Conservation (phyloP, 1,284 basidiomycete species). For the Ceratobasidium sp. region DNA sequence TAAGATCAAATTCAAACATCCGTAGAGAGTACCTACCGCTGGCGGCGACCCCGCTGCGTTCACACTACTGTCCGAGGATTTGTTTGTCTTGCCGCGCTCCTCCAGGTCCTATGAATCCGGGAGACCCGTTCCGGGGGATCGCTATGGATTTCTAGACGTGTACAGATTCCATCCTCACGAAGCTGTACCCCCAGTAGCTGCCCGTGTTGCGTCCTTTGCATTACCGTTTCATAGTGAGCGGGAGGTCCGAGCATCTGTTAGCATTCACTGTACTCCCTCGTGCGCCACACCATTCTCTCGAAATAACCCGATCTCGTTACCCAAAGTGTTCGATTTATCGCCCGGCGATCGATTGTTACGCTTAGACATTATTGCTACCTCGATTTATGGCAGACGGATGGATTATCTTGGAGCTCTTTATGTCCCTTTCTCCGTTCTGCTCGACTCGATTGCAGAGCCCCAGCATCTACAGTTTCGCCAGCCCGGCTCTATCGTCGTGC, state of each 20-base stretch:
- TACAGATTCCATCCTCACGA: neutral
- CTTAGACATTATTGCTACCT: constrained; percentile 8
- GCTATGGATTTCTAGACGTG: neutral
- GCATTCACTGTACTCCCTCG: constrained; percentile 8
- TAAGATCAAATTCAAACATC: neutral
- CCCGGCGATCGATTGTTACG: constrained; percentile 2
- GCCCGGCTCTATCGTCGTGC: neutral
- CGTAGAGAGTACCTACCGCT: neutral
- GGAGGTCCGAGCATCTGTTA: constrained; percentile 1
- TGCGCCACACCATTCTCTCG: neutral
- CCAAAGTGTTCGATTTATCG: constrained; percentile 2
- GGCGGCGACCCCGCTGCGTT: constrained; percentile 3
- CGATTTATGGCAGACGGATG: neutral
- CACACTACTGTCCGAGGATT: constrained; percentile 14
- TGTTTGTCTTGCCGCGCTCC: constrained; percentile 16
- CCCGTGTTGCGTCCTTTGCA: constrained; percentile 8
- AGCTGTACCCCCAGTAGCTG: neutral
- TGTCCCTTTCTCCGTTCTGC: neutral
- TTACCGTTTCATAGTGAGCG: neutral
- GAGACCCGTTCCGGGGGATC: neutral
- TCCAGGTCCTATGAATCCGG: constrained; percentile 7
- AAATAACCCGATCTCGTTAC: constrained; percentile 1
- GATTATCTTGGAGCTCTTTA: constrained; percentile 14
- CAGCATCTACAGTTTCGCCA: neutral
- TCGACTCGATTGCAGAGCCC: neutral